Base-by-base conservation (phyloP, 1,139 yeast genomes). In the Saccharomyces hybrid region DNA sequence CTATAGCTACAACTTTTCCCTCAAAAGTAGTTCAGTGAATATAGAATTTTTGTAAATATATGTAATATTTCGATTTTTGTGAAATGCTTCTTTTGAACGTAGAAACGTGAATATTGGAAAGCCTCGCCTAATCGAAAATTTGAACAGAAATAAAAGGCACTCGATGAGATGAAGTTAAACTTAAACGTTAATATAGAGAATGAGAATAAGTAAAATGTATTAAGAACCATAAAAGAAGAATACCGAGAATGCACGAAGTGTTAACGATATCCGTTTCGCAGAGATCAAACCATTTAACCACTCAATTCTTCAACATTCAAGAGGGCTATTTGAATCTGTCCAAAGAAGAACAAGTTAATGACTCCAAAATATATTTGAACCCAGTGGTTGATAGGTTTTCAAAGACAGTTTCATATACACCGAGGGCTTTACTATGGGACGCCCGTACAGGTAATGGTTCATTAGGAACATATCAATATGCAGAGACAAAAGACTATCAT, bases 271-370 rank as follows among this genome's bases (percentile, higher is more conserved):
- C 96, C 3, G 75, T 82, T 7, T 88, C 96, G 0, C 89, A 85
- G 13, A 68, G 75, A 41, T 79, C 97, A 0, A 88, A 88, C 63
- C 93, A 87, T 67, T 70, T 88, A 11, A 70, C 79, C 3, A 80
- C 97, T 0, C 97, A 88, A 63, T 83, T 88, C 63, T 88, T 83
- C 74, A 90, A 93, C 64, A 72, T 81, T n/a, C 96, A 89, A 68
- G 95, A 88, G 27, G 14, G 26, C 26, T 28, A 47, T 31, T 14
- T 47, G 38, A 7, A 47, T 4, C 32, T 23, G 6, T 28, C 26
- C 83, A 84, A n/a, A 81, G 81, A 69, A 64, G 56, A 72, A 61
- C 53, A 64, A 58, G 58, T 67, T 65, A 74, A 76, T 7, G 80
- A 80, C 57, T 79, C 83, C 2, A 56, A 68, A 3, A 76, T 79